Evolutionary conservation across 495 filamentous ascomycete genomes (phyloP).

Genomic region (Penicillium riverlandense): DNA sequence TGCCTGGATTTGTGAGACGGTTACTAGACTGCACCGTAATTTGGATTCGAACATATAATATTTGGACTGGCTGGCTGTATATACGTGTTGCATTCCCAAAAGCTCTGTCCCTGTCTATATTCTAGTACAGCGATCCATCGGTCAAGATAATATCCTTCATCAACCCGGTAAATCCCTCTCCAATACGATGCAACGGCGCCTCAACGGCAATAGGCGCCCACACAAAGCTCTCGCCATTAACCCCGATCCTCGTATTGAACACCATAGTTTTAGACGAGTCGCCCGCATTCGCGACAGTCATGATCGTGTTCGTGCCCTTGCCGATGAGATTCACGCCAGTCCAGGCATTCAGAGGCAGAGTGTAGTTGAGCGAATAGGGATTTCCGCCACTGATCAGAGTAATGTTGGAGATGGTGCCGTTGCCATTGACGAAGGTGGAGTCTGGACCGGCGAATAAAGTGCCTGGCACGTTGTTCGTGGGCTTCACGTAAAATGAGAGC

Average conservation of each 20-base stretch:
- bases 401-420: constrained; percentile 28
- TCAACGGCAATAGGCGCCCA: constrained; percentile 43
- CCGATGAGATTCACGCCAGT: constrained; percentile 33
- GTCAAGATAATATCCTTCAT: constrained; percentile 14
- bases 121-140: too few relatives aligned
- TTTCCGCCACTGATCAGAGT: constrained; percentile 40
- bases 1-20: too few relatives aligned
- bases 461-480: constrained; percentile 21
- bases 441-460: constrained; percentile 34
- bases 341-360: constrained; percentile 32
- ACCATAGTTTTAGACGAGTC: constrained; percentile 17
- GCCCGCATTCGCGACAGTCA: constrained; percentile 15
- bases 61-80: too few relatives aligned
- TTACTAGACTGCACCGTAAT: too few relatives aligned
- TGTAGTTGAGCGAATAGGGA: constrained; percentile 37
- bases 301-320: constrained; percentile 32
- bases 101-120: too few relatives aligned
- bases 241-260: constrained; percentile 34
- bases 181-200: constrained; percentile 36
- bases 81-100: too few relatives aligned
- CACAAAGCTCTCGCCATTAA: constrained; percentile 32
- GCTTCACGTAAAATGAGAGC: constrained; percentile 31
- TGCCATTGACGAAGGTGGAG: constrained; percentile 34
- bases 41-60: too few relatives aligned
- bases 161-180: constrained; percentile 23